phyloP scores from a whole-genome alignment of 345 rosid genomes.

The Moricandia moricandioides region DNA sequence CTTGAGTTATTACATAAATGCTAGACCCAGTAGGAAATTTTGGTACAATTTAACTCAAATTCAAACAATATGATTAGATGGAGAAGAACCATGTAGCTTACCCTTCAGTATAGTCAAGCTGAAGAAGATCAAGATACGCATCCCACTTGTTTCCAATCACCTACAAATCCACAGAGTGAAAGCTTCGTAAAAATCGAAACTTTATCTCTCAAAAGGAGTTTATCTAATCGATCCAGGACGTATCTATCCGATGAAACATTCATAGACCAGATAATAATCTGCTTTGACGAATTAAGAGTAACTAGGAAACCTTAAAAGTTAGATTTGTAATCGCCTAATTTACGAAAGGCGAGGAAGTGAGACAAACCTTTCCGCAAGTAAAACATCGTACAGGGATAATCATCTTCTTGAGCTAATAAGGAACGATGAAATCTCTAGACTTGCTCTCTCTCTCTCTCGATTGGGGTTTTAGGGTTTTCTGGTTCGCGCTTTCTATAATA shows the following conservation, averaged over 20 bases:
- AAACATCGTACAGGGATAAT: constrained; percentile 44
- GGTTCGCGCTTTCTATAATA: not conserved
- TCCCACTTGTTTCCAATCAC: constrained; percentile 45
- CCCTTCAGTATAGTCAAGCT: constrained; percentile 43
- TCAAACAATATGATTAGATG: too few species aligned
- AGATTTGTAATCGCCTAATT: not conserved
- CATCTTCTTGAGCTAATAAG: constrained; percentile 31
- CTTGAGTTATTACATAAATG: not conserved
- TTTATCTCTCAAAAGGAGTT: not conserved
- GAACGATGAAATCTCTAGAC: not conserved
- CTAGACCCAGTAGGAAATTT: not conserved
- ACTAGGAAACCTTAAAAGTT: not conserved
- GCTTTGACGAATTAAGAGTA: not conserved
- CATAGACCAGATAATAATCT: not conserved
- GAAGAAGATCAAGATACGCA: constrained; percentile 40
- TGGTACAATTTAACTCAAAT: not conserved
- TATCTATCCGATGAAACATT: not conserved
- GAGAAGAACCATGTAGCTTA: constrained; percentile 11
- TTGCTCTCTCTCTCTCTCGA: constrained; percentile 17
- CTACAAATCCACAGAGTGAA: constrained; percentile 15
- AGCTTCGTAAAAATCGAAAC: constrained; percentile 10
- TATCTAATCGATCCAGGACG: not conserved
- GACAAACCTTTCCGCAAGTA: constrained; percentile 37
- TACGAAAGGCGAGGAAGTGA: not conserved
- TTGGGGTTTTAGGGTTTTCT: constrained; percentile 18